Evolutionary conservation across 306 rosid species (phyloP).

Genomic region (Delonix regia): DNA sequence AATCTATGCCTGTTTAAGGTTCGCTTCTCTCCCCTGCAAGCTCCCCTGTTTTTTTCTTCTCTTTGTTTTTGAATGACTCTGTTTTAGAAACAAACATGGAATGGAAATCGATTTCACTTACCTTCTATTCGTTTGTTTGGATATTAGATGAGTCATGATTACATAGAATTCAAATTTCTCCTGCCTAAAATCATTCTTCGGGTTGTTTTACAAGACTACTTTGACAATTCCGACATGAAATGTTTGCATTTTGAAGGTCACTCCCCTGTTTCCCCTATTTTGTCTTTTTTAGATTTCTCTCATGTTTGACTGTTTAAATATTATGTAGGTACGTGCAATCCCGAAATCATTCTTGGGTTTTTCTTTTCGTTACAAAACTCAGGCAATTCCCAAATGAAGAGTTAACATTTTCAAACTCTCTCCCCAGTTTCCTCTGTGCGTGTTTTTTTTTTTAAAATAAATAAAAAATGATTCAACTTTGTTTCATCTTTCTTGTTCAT

Average conservation of each 20-base stretch:
- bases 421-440: background rate
- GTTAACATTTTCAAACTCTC: background rate
- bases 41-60: background rate
- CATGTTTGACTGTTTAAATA: background rate
- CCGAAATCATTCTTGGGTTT: background rate
- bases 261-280: conserved; percentile 15
- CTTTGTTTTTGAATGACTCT: background rate
- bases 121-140: background rate
- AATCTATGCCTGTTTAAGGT: conserved; percentile 45
- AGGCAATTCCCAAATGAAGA: background rate
- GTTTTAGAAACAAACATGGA: background rate
- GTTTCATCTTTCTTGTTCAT: no score
- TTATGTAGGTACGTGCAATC: background rate
- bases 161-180: no score
- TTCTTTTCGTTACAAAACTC: no score
- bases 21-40: background rate
- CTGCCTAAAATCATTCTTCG: background rate
- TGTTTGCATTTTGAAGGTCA: background rate
- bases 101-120: background rate
- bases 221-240: background rate
- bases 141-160: background rate
- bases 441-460: no score
- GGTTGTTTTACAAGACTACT: background rate
- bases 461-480: no score
- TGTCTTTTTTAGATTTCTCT: background rate